Conservation (phyloP, 129 eudicot genomes). For the Helianthus annuus region DNA sequence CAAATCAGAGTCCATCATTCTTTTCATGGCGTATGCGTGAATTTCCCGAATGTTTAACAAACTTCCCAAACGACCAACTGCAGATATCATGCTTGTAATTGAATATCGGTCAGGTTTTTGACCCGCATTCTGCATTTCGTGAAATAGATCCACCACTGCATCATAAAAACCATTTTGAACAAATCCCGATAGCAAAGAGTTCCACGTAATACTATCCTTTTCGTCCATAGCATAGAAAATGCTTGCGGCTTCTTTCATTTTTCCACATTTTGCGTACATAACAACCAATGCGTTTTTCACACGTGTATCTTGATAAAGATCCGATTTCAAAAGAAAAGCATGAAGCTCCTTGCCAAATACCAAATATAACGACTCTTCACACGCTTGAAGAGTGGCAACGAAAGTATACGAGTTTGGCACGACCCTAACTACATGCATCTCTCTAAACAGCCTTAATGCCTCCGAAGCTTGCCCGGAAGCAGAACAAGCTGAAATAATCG, state of each 20-base stretch:
- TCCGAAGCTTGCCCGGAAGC: slow-evolving; percentile 30
- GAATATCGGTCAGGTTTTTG: slow-evolving; percentile 63
- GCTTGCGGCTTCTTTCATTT: slow-evolving; percentile 55
- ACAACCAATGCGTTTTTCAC: slow-evolving; percentile 75
- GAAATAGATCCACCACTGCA: slow-evolving; percentile 55
- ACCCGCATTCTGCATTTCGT: slow-evolving; percentile 43
- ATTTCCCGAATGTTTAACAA: slow-evolving; percentile 58
- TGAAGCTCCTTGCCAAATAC: slow-evolving; percentile 55
- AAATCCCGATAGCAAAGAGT: slow-evolving; percentile 72
- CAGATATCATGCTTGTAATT: slow-evolving; percentile 50
- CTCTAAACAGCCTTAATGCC: slow-evolving; percentile 46
- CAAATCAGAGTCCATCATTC: slow-evolving; percentile 53
- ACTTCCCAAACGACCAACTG: slow-evolving; percentile 52
- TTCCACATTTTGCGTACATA: slow-evolving; percentile 57
- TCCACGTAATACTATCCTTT: slow-evolving; percentile 69
- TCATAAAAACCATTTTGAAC: slow-evolving; percentile 58
- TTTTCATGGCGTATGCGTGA: slow-evolving; percentile 77
- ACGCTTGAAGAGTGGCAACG: slow-evolving; percentile 69
- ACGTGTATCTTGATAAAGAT: slow-evolving; percentile 36
- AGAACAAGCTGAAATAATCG: slow-evolving; percentile 58
- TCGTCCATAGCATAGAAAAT: slow-evolving; percentile 43
- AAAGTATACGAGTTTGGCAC: slow-evolving; percentile 69
- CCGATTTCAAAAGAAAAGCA: slow-evolving; percentile 57
- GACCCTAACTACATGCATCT: slow-evolving; percentile 49
- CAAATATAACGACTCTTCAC: slow-evolving; percentile 44